Evolutionary conservation across 257 asterid genomes (phyloP).

Genomic region (Scutellaria minor): DNA sequence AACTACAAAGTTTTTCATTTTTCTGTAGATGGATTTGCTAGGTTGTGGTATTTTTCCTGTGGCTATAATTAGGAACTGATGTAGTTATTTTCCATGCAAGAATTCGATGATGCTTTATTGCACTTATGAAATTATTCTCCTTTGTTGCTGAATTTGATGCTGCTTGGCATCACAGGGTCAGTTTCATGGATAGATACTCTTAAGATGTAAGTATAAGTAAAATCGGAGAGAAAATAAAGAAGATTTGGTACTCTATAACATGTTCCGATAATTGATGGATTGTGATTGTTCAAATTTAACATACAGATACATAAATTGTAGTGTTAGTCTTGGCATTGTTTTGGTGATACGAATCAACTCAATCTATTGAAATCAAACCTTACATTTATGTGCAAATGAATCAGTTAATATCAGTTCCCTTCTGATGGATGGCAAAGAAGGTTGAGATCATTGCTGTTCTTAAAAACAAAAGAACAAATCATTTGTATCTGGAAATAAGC

Average conservation of each 20-base stretch:
- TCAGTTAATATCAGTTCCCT: background rate
- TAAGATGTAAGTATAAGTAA: background rate
- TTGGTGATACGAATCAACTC: constrained; percentile 16
- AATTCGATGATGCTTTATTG: background rate
- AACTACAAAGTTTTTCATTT: background rate
- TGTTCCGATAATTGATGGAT: background rate
- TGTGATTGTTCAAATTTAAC: background rate
- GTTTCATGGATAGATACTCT: background rate
- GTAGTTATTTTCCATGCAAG: constrained; percentile 22
- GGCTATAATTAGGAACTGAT: constrained; percentile 7
- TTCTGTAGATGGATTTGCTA: constrained; percentile 17
- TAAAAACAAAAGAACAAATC: too few relatives aligned
- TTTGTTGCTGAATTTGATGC: background rate
- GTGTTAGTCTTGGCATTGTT: background rate
- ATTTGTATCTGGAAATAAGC: too few relatives aligned
- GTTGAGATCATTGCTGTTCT: background rate
- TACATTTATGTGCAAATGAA: background rate
- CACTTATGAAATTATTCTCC: background rate
- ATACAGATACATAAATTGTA: background rate
- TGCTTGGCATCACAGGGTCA: background rate
- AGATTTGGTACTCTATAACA: background rate
- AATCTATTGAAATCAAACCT: background rate
- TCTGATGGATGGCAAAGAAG: background rate
- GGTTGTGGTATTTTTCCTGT: background rate
- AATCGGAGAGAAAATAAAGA: background rate